These are phyloP conservation scores for Dendryphion nanum DNA, from an alignment of 2,329 filamentous ascomycete species.

Conservation along the genomic window DNA sequence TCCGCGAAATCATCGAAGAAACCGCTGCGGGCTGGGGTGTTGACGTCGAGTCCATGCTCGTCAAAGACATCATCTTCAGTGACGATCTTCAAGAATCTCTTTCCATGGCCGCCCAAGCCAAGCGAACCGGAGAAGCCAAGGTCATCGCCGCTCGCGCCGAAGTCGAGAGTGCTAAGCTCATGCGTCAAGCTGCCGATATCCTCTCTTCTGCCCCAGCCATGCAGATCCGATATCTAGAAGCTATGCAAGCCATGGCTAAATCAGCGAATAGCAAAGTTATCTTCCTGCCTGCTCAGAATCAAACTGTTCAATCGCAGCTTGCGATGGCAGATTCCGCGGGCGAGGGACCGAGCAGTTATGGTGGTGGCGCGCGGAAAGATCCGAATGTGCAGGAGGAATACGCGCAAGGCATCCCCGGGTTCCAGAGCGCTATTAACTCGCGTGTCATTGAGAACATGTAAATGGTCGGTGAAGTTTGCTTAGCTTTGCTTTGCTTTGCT, in stretches of 20 bases:
- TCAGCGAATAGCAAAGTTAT: conserved; percentile 84
- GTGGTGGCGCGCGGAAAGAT: conserved; percentile 16
- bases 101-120: conserved; percentile 97
- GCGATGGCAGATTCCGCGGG: conserved; percentile 51
- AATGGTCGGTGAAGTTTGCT: too few species aligned
- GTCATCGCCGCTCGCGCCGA: conserved; percentile 96
- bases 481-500: too few species aligned
- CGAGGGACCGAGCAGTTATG: conserved; percentile 55
- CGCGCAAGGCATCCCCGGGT: conserved; percentile 50
- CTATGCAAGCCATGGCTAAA: conserved; percentile 99
- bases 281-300: conserved; percentile 58
- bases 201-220: conserved; percentile 89
- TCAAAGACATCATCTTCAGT: conserved; percentile 99
- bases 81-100: conserved; percentile 93
- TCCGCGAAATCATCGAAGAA: conserved; percentile 96
- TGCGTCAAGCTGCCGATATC: conserved; percentile 79
- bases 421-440: conserved; percentile 80
- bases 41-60: conserved; percentile 95
- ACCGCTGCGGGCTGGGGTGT: conserved; percentile 94
- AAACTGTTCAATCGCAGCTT: conserved; percentile 56
- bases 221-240: conserved; percentile 76
- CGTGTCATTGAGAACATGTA: conserved; percentile 83
- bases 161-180: conserved; percentile 80
- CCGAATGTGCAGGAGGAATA: conserved; percentile 27
- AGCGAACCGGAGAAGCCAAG: conserved; percentile 97